Evolutionary conservation across 2,329 filamentous ascomycete genomes (phyloP).

Genomic region (Xylogone sp.): DNA sequence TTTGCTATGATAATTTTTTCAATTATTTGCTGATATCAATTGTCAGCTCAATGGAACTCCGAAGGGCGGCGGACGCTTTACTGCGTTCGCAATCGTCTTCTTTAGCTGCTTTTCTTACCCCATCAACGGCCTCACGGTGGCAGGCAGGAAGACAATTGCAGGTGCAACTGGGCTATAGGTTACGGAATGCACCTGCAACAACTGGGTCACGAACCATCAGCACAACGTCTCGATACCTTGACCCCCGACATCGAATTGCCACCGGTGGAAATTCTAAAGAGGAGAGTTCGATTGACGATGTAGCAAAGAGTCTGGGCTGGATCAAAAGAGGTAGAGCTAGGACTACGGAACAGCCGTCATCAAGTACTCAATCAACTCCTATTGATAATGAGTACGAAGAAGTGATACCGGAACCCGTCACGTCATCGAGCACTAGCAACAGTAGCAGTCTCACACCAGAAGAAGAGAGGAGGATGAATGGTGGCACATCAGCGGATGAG

Average conservation of each 20-base stretch:
- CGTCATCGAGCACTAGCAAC: neutral
- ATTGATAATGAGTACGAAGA: neutral
- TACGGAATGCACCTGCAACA: neutral
- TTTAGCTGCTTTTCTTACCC: conserved; percentile 22
- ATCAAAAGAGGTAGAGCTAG: neutral
- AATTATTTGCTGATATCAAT: conserved; percentile 6
- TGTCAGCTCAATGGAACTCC: conserved; percentile 28
- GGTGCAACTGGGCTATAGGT: conserved; percentile 8
- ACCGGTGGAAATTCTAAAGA: neutral
- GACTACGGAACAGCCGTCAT: neutral
- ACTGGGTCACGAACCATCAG: conserved; percentile 7
- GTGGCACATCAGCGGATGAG: conserved; percentile 9
- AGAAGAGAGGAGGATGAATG: conserved; percentile 2
- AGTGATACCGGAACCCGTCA: neutral
- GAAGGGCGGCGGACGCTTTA: conserved; percentile 26
- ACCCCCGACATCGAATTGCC: neutral
- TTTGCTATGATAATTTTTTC: neutral
- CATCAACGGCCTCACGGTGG: conserved; percentile 18
- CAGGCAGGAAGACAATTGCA: conserved; percentile 4
- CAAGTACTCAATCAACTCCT: neutral
- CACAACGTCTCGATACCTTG: conserved; percentile 1
- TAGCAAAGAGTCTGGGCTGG: neutral
- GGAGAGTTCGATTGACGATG: neutral
- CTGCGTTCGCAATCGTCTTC: conserved; percentile 24
- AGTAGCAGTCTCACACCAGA: neutral